A percentile compares a stretch with the other conserved stretches of the same genome.
Conservation (phyloP, 768 basidiomycete species). For the Auriscalpium orientale region DNA sequence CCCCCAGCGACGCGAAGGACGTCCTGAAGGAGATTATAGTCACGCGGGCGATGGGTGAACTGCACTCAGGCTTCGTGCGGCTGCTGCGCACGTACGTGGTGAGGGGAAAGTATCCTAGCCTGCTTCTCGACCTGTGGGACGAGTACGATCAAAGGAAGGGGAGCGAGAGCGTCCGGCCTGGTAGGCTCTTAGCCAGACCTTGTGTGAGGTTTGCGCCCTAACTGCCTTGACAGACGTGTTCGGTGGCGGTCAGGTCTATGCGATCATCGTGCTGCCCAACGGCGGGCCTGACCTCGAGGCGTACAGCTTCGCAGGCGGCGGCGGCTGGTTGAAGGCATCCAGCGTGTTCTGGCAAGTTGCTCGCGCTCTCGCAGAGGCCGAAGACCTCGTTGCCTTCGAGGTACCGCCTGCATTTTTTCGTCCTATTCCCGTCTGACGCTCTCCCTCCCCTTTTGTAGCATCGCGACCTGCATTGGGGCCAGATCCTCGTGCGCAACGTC, state of each 20-base stretch:
- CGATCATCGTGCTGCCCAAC: slow-evolving; percentile 84
- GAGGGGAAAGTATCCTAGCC: slow-evolving; percentile 73
- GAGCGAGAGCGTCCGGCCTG: slow-evolving; percentile 79
- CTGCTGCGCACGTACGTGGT: slow-evolving; percentile 83
- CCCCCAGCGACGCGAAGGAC: slow-evolving; percentile 66
- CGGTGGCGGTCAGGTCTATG: slow-evolving; percentile 70
- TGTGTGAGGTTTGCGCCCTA: not conserved
- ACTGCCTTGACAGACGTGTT: slow-evolving; percentile 53
- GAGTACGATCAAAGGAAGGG: slow-evolving; percentile 67
- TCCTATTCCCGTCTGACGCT: no score
- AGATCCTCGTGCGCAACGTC: slow-evolving; percentile 73
- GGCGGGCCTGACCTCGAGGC: slow-evolving; percentile 88
- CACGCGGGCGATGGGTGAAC: slow-evolving; percentile 67
- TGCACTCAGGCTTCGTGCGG: slow-evolving; percentile 71
- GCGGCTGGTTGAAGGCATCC: slow-evolving; percentile 80
- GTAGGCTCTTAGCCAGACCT: slow-evolving; percentile 31
- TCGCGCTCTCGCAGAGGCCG: slow-evolving; percentile 69
- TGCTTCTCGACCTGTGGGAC: slow-evolving; percentile 82
- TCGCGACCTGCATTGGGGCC: slow-evolving; percentile 98
- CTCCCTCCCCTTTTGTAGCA: slow-evolving; percentile 46
- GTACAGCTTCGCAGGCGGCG: slow-evolving; percentile 58
- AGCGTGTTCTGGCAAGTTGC: slow-evolving; percentile 89
- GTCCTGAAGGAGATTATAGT: slow-evolving; percentile 77
- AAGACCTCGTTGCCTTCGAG: slow-evolving; percentile 79
- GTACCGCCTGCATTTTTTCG: slow-evolving; percentile 33